These are phyloP conservation scores for Pterocarpus macrocarpus DNA, from an alignment of 306 rosid genomes.

Conservation along the genomic window DNA sequence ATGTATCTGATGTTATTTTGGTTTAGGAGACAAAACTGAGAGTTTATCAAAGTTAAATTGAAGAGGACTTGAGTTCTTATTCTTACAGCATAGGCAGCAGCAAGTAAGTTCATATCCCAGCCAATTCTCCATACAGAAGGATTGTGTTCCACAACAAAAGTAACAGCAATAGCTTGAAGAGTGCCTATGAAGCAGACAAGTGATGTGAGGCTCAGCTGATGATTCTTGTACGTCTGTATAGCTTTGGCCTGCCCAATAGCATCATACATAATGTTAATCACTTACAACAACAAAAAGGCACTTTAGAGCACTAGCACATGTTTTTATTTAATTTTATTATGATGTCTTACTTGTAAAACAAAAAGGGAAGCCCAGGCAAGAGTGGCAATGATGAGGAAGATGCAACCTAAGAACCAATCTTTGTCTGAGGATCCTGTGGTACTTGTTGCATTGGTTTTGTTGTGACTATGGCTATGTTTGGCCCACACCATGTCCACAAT, in stretches of 20 bases:
- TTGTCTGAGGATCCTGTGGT: slow-evolving; percentile 55
- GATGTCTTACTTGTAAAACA: slow-evolving; percentile 74
- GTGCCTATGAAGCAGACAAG: slow-evolving; percentile 83
- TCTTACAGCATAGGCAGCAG: slow-evolving; percentile 97
- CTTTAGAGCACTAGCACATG: neutral
- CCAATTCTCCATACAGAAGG: slow-evolving; percentile 87
- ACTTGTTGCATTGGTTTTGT: slow-evolving; percentile 42
- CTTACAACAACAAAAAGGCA: slow-evolving; percentile 12
- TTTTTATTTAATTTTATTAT: neutral
- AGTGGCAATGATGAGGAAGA: slow-evolving; percentile 83
- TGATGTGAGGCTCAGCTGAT: slow-evolving; percentile 83
- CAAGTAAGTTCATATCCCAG: slow-evolving; percentile 90
- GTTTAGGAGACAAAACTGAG: too few species aligned
- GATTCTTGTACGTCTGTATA: slow-evolving; percentile 81
- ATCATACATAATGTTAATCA: neutral
- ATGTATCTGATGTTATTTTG: too few species aligned
- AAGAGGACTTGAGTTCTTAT: slow-evolving; percentile 45
- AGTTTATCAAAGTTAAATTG: neutral
- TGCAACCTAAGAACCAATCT: slow-evolving; percentile 80
- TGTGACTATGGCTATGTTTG: slow-evolving; percentile 51
- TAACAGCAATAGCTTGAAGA: slow-evolving; percentile 85
- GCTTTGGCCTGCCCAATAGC: slow-evolving; percentile 65
- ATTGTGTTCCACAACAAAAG: slow-evolving; percentile 79
- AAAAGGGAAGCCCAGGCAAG: slow-evolving; percentile 96
- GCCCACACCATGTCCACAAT: slow-evolving; percentile 77